Conservation (phyloP, 2,329 filamentous ascomycete species). For the Arthrobotrys sinensis region DNA sequence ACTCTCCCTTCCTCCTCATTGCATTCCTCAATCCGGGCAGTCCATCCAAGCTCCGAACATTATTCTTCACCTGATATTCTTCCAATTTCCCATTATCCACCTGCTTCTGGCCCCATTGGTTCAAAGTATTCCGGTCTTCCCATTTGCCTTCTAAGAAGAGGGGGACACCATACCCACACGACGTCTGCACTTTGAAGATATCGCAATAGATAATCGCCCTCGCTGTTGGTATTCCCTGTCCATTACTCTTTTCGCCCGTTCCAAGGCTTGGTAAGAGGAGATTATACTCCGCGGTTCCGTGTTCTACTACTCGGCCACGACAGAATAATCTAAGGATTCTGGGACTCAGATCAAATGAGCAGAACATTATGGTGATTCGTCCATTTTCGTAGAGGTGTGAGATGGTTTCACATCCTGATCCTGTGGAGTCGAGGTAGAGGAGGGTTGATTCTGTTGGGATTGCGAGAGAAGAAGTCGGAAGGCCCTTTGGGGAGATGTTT, state of each 20-base stretch:
- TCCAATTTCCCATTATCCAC: slow-evolving; percentile 71
- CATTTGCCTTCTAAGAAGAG: slow-evolving; percentile 66
- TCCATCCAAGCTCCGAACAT: slow-evolving; percentile 74
- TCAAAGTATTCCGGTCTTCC: slow-evolving; percentile 73
- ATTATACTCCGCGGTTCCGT: slow-evolving; percentile 71
- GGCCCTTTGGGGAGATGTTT: slow-evolving; percentile 83
- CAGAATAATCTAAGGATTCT: slow-evolving; percentile 78
- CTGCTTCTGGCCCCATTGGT: slow-evolving; percentile 71
- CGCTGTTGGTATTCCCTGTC: slow-evolving; percentile 69
- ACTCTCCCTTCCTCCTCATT: slow-evolving; percentile 71
- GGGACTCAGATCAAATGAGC: slow-evolving; percentile 74
- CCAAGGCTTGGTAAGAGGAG: slow-evolving; percentile 70
- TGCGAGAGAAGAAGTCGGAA: slow-evolving; percentile 75
- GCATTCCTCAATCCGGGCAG: slow-evolving; percentile 74
- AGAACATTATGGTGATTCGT: slow-evolving; percentile 82
- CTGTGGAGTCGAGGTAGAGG: slow-evolving; percentile 79
- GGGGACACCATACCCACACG: slow-evolving; percentile 78
- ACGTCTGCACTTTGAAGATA: slow-evolving; percentile 77
- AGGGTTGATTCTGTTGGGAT: slow-evolving; percentile 70
- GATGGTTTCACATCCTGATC: slow-evolving; percentile 83
- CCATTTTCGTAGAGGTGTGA: slow-evolving; percentile 83
- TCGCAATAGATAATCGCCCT: slow-evolving; percentile 76
- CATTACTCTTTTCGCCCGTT: slow-evolving; percentile 63
- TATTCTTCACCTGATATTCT: slow-evolving; percentile 74
- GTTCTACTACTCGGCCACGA: slow-evolving; percentile 74